Percentiles rank a stretch among this genome's conserved stretches.
phyloP scores from a whole-genome alignment of 2,329 filamentous ascomycete species.

The Berkeleyomyces basicola region DNA sequence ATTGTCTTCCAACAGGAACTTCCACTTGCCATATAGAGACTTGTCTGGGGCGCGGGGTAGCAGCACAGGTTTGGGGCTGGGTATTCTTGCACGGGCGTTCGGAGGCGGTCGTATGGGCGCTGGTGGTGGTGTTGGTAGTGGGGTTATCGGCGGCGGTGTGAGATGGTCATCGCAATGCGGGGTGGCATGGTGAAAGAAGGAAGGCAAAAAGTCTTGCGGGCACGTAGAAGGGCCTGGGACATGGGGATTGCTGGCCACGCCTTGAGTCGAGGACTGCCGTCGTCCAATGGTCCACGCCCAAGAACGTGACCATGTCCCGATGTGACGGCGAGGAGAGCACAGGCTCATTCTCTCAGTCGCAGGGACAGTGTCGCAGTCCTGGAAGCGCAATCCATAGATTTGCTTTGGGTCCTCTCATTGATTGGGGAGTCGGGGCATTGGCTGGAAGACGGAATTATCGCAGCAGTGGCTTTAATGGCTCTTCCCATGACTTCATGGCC shows the following conservation, averaged over 20 bases:
- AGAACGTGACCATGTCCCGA: constrained; percentile 7
- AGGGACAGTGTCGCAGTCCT: constrained; percentile 2
- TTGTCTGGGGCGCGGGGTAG: constrained; percentile 2
- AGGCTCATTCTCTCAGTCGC: constrained; percentile 11
- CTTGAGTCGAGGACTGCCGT: neutral
- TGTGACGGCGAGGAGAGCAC: constrained; percentile 3
- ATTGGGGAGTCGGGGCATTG: neutral
- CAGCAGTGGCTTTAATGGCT: neutral
- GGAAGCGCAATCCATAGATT: neutral
- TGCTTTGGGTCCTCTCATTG: neutral
- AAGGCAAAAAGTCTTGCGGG: neutral
- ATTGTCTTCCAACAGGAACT: constrained; percentile 9
- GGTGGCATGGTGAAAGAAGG: neutral
- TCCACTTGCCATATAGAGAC: constrained; percentile 9
- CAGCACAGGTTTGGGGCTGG: neutral
- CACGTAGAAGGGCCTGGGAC: neutral
- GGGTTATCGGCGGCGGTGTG: neutral
- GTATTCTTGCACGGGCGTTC: neutral
- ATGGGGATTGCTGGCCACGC: neutral
- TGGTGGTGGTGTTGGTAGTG: neutral
- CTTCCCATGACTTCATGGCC: neutral
- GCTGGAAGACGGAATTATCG: neutral
- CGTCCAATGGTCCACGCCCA: neutral
- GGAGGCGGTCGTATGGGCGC: neutral
- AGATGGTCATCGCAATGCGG: neutral